Evolutionary conservation across 495 filamentous ascomycete species (phyloP).

Genomic region (Patellaria atrata): DNA sequence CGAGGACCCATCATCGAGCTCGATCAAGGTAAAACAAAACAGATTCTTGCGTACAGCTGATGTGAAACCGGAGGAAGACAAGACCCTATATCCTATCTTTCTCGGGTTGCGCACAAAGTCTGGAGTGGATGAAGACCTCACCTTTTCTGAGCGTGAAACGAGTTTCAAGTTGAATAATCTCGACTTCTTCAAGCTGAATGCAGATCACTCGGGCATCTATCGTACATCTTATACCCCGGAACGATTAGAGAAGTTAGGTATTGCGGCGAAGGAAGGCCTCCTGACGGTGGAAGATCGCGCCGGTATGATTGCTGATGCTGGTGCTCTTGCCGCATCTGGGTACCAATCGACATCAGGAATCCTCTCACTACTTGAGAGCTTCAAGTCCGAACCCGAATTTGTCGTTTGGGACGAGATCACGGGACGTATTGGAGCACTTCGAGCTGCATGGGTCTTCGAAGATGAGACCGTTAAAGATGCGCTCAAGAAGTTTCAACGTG

Average conservation of each 20-base stretch:
- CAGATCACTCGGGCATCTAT: constrained; percentile 61
- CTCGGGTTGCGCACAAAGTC: constrained; percentile 53
- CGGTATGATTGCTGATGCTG: constrained; percentile 91
- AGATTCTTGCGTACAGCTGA: constrained; percentile 61
- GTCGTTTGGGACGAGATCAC: constrained; percentile 92
- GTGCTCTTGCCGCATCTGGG: constrained; percentile 75
- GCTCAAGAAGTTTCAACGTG: constrained; percentile 65
- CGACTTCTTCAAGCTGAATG: constrained; percentile 69
- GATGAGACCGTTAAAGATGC: constrained; percentile 55
- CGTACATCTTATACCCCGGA: constrained; percentile 55
- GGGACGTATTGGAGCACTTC: constrained; percentile 56
- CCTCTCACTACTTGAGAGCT: constrained; percentile 69
- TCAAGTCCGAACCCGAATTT: constrained; percentile 71
- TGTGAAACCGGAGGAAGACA: constrained; percentile 68
- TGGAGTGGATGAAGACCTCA: constrained; percentile 45
- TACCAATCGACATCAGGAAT: constrained; percentile 88
- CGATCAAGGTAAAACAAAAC: constrained; percentile 58
- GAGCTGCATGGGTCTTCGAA: constrained; percentile 81
- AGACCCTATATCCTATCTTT: constrained; percentile 63
- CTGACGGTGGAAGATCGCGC: constrained; percentile 86
- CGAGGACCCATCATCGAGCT: constrained; percentile 40
- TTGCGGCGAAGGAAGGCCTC: constrained; percentile 72
- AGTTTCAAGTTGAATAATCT: constrained; percentile 49
- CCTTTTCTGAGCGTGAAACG: constrained; percentile 59
- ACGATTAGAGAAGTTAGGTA: constrained; percentile 55